phyloP scores from a whole-genome alignment of 805 yeast species.

The Yamadazyma scolyti region DNA sequence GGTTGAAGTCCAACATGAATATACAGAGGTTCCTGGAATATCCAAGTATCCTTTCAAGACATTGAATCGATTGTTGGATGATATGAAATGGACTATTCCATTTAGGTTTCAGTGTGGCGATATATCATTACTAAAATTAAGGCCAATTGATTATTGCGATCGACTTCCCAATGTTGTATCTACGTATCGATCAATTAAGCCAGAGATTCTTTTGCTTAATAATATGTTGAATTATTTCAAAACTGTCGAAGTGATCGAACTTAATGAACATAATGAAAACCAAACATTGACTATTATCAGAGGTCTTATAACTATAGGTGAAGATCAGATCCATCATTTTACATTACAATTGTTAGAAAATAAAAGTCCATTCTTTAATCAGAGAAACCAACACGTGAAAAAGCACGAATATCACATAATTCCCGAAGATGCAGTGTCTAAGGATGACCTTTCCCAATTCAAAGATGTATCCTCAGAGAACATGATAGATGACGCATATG shows the following conservation, averaged over 20 bases:
- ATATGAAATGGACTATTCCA: conserved; percentile 39
- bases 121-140: conserved; percentile 21
- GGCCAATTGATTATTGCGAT: conserved; percentile 37
- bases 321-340: conserved; percentile 24
- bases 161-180: conserved; percentile 11
- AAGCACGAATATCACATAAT: conserved; percentile 37
- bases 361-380: conserved; percentile 14
- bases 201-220: conserved; percentile 30
- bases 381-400: conserved; percentile 12
- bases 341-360: conserved; percentile 24
- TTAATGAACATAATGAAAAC: conserved; percentile 16
- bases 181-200: conserved; percentile 5
- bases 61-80: conserved; percentile 64
- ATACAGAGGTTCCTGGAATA: conserved; percentile 11
- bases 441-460: conserved; percentile 24
- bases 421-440: conserved; percentile 18
- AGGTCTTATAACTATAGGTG: conserved; percentile 25
- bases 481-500: conserved; percentile 33
- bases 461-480: conserved; percentile 4
- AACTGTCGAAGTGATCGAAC: conserved; percentile 11
- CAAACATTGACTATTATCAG: conserved; percentile 22
- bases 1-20: conserved; percentile 5
- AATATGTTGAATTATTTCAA: conserved; percentile 32
- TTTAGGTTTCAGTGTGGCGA: conserved; percentile 10
- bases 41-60: conserved; percentile 50